Evolutionary conservation across 1,284 basidiomycete species (phyloP), one percentile per base, ranked within the genome.

Genomic region (Trichosporon inkin): DNA sequence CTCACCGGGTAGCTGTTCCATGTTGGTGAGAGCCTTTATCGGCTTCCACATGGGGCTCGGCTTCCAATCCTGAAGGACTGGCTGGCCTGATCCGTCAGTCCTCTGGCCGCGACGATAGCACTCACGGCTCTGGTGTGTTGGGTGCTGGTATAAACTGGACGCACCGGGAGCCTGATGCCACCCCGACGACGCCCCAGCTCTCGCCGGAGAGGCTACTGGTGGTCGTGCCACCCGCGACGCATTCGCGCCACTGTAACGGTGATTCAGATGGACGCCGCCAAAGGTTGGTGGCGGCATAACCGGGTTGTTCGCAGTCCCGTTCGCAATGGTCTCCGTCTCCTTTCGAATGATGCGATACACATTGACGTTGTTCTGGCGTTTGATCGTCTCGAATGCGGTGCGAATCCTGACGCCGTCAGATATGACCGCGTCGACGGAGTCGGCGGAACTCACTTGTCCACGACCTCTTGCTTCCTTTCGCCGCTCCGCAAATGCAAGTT

Each of bases 31-130:
- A 0, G 77, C 77, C 54, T 67, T 67, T 36, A 77, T 61, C 3
- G 75, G 73, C 57, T 73, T 77, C 74, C 75, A 79, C 68, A 76
- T 70, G 1, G 77, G 76, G 40, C 71, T 75, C 3, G 67, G 32
- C 58, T 76, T 77, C 77, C 77, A 79, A 36, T 76, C 72, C 14
- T 62, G 64, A 17, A 78, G 56, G 0, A 40, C 55, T 0, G 62
- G 34, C 10, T 61, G 56, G 35, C 61, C 49, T 58, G 41, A 5
- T 16, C 19, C 19, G 37, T 47, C 36, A 56, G 35, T 55, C 28
- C 8, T 6, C 35, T 53, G 28, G 28, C 36, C 53, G 54, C 52
- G 3, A 34, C 10, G 11, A 22, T 35, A 19, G 24, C 44, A 49
- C 44, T 11, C 19, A 40, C 22, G 28, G 41, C 32, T 14, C 10